Evolutionary conservation across 495 filamentous ascomycete genomes (phyloP).

Genomic region (Immersiella caudata): DNA sequence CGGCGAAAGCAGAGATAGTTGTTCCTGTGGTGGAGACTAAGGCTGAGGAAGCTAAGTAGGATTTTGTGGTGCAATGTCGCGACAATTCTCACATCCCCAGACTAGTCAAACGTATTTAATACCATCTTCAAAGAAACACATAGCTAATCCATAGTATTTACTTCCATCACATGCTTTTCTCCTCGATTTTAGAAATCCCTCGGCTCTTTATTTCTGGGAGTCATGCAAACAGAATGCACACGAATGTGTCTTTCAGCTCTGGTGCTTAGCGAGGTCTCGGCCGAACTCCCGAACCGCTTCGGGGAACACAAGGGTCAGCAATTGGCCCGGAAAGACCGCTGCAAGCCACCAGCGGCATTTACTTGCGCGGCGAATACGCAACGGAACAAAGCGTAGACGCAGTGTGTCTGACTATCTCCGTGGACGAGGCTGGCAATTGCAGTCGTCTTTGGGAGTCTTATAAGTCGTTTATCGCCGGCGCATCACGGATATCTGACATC

Average conservation of each 20-base stretch:
- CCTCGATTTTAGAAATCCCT: neutral
- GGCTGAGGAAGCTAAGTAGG: conserved; percentile 1
- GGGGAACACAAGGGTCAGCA: neutral
- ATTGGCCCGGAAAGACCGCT: neutral
- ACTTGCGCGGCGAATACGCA: neutral
- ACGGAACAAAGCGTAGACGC: neutral
- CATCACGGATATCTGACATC: too few species aligned
- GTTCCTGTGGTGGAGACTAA: neutral
- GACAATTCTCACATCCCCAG: neutral
- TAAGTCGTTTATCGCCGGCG: too few species aligned
- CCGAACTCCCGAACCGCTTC: neutral
- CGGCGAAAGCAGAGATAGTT: neutral
- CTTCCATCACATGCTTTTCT: neutral
- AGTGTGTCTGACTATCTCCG: neutral
- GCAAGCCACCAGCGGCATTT: neutral
- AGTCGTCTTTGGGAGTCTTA: neutral
- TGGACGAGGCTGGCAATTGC: neutral
- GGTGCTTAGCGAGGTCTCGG: conserved; percentile 1
- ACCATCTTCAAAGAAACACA: neutral
- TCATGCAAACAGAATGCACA: neutral
- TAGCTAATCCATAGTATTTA: neutral
- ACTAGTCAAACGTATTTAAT: neutral
- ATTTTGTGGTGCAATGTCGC: neutral
- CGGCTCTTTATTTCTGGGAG: conserved; percentile 6
- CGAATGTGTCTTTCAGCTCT: conserved; percentile 1